phyloP scores from a whole-genome alignment of 768 basidiomycete species.

The Termitomyces sp. region DNA sequence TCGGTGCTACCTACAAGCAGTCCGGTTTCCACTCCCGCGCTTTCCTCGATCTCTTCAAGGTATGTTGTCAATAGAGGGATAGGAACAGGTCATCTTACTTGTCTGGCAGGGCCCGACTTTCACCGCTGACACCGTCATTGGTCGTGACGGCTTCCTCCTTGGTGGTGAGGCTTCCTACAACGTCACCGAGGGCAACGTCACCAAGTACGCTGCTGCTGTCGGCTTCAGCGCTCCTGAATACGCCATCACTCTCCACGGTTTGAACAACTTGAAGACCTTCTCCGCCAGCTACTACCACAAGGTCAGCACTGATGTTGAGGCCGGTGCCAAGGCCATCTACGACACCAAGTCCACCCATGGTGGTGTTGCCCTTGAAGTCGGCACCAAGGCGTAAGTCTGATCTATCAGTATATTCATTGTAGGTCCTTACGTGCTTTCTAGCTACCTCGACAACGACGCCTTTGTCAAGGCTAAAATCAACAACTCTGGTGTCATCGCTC shows the following conservation, averaged over 20 bases:
- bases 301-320: constrained; percentile 87
- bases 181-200: constrained; percentile 88
- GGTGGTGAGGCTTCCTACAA: constrained; percentile 98
- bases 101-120: constrained; percentile 83
- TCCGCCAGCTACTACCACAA: constrained; percentile 98
- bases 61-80: constrained; percentile 27
- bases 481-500: constrained; percentile 87
- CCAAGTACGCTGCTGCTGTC: constrained; percentile 86
- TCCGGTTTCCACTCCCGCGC: constrained; percentile 92
- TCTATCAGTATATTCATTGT: neutral
- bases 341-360: constrained; percentile 88
- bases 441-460: constrained; percentile 82
- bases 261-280: constrained; percentile 93
- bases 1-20: constrained; percentile 92
- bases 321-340: constrained; percentile 94
- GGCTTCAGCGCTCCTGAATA: constrained; percentile 98
- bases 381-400: constrained; percentile 81
- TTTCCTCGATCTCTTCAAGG: constrained; percentile 92
- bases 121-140: constrained; percentile 92
- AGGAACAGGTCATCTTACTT: neutral
- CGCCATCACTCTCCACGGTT: constrained; percentile 89
- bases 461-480: constrained; percentile 99
- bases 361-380: constrained; percentile 90
- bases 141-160: constrained; percentile 95
- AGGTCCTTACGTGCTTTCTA: constrained; percentile 21